Evolutionary conservation across 768 basidiomycete species (phyloP).

Genomic region (Tylopilus balloui): DNA sequence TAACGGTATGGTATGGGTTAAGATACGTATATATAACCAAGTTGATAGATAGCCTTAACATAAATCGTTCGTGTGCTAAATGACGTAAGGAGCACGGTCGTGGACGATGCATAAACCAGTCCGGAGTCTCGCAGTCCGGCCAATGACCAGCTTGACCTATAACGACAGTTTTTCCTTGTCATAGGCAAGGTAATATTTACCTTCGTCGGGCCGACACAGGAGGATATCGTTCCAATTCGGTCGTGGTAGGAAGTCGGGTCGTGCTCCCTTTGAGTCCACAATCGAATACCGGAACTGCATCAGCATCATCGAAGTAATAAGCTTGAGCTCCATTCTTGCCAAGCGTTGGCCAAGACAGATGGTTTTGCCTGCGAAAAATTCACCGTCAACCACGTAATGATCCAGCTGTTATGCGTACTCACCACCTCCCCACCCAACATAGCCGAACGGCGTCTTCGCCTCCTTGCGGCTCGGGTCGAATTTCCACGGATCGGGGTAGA

Average conservation of each 20-base stretch:
- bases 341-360: constrained; percentile 70
- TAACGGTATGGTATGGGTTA: neutral
- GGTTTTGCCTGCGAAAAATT: constrained; percentile 51
- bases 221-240: constrained; percentile 81
- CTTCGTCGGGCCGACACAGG: constrained; percentile 56
- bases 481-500: constrained; percentile 75
- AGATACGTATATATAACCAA: constrained; percentile 1
- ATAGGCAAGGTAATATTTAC: constrained; percentile 52
- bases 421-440: constrained; percentile 82
- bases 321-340: constrained; percentile 69
- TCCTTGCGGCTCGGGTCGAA: constrained; percentile 61
- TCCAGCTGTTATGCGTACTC: constrained; percentile 28
- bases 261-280: constrained; percentile 50
- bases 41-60: constrained; percentile 19
- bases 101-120: constrained; percentile 3
- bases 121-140: neutral
- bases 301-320: constrained; percentile 63
- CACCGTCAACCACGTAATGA: constrained; percentile 17
- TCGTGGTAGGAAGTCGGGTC: constrained; percentile 41
- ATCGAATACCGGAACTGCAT: constrained; percentile 57
- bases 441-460: constrained; percentile 51
- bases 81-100: constrained; percentile 3
- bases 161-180: constrained; percentile 15
- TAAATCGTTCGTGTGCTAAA: constrained; percentile 11
- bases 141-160: constrained; percentile 27